These are phyloP conservation scores for Metrosideros polymorpha DNA, from an alignment of 441 rosid species.

Conservation along the genomic window DNA sequence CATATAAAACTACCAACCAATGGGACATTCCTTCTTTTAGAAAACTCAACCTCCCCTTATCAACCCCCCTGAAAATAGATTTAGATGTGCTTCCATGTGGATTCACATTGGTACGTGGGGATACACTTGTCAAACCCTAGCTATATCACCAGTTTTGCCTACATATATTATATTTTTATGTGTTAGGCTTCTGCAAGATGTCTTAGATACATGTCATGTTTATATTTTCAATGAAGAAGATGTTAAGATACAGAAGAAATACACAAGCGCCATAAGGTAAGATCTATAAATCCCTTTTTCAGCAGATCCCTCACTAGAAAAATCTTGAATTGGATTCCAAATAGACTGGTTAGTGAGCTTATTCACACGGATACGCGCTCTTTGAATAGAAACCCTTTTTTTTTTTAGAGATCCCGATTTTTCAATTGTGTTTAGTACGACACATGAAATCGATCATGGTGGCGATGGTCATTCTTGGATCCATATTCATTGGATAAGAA, in stretches of 20 bases:
- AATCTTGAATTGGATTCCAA: not conserved
- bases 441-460: not conserved
- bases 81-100: not conserved
- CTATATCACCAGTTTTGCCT: not conserved
- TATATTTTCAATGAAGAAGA: not conserved
- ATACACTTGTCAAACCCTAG: not conserved
- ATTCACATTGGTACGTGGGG: not conserved
- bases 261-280: not conserved
- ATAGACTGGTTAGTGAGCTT: not conserved
- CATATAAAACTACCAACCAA: not conserved
- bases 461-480: not conserved
- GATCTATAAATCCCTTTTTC: not conserved
- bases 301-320: not conserved
- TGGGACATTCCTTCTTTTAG: conserved; percentile 35
- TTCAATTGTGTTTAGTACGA: not conserved
- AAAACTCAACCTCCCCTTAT: conserved; percentile 2
- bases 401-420: not conserved
- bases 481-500: not conserved
- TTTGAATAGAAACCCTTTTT: not conserved
- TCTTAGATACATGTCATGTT: not conserved
- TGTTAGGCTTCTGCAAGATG: not conserved
- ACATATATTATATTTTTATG: not conserved
- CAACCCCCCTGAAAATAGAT: not conserved
- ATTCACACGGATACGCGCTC: fast-evolving
- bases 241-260: not conserved